phyloP scores from a whole-genome alignment of 2,329 filamentous ascomycete species.

The Monosporascus ibericus region DNA sequence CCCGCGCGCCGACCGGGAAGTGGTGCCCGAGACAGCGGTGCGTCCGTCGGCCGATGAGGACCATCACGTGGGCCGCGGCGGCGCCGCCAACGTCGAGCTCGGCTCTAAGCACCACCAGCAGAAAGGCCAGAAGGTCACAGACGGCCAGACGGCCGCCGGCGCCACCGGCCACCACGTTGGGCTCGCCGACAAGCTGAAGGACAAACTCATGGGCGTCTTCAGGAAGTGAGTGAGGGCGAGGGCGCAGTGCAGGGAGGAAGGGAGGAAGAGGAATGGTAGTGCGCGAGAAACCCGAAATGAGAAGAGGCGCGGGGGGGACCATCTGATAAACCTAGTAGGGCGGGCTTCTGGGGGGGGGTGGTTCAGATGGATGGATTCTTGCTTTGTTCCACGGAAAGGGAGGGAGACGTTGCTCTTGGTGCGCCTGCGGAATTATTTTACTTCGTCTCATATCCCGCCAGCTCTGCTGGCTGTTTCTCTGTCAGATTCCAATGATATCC shows the following conservation, averaged over 20 bases:
- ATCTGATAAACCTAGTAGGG: neutral
- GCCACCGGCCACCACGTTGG: slow-evolving; percentile 26
- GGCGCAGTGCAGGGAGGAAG: neutral
- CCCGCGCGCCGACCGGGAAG: slow-evolving; percentile 43
- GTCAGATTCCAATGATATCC: slow-evolving; percentile 12
- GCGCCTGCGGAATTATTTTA: neutral
- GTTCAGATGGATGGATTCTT: neutral
- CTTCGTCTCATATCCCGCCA: slow-evolving; percentile 8
- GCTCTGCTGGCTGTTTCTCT: slow-evolving; percentile 4
- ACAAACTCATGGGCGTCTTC: slow-evolving; percentile 44
- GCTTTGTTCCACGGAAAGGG: neutral
- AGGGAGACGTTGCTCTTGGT: neutral
- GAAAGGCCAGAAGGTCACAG: slow-evolving; percentile 13
- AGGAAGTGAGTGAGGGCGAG: slow-evolving; percentile 34
- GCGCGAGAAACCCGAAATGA: neutral
- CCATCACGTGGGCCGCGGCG: slow-evolving; percentile 55
- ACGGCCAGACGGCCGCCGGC: slow-evolving; percentile 23
- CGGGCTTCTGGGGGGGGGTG: too few relatives aligned
- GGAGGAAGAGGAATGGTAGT: neutral
- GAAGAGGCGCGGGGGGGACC: neutral
- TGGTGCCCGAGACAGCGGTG: slow-evolving; percentile 46
- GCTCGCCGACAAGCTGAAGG: slow-evolving; percentile 52
- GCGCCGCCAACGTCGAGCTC: slow-evolving; percentile 50
- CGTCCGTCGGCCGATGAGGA: slow-evolving; percentile 42
- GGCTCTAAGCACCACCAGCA: slow-evolving; percentile 18